A percentile compares a stretch with the other conserved stretches of the same genome.
These are phyloP conservation scores for Plantago elongata DNA, from an alignment of 257 asterid genomes.

Conservation along the genomic window DNA sequence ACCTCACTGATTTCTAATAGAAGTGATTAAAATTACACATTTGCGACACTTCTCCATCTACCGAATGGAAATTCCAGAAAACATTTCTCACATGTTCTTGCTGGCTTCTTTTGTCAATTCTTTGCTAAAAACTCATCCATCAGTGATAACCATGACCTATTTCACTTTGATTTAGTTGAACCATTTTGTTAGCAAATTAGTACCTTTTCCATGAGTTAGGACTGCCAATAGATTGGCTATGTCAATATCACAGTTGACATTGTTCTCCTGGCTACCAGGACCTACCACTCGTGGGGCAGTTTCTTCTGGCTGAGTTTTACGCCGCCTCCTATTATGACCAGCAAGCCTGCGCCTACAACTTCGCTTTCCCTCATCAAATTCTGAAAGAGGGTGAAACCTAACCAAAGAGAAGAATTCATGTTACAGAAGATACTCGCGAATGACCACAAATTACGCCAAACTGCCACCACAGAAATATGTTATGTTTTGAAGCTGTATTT, in stretches of 20 bases:
- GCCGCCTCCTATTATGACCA: constrained; percentile 94
- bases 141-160: not conserved
- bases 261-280: constrained; percentile 37
- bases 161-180: not conserved
- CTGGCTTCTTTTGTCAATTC: no score
- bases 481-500: not conserved
- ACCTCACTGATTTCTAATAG: not conserved
- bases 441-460: not conserved
- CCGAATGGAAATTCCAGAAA: not conserved
- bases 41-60: no score
- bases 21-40: not conserved
- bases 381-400: constrained; percentile 92
- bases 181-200: not conserved
- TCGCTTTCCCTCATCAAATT: constrained; percentile 94
- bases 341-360: constrained; percentile 97
- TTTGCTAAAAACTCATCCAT: not conserved
- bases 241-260: constrained; percentile 40
- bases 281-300: constrained; percentile 33
- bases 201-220: constrained; percentile 69
- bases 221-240: constrained; percentile 55
- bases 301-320: constrained; percentile 86
- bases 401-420: constrained; percentile 8
- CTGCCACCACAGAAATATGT: not conserved
- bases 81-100: not conserved
- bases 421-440: not conserved